These are phyloP conservation scores for Claviceps humidiphila DNA, from an alignment of 2,329 filamentous ascomycete genomes.

Conservation along the genomic window DNA sequence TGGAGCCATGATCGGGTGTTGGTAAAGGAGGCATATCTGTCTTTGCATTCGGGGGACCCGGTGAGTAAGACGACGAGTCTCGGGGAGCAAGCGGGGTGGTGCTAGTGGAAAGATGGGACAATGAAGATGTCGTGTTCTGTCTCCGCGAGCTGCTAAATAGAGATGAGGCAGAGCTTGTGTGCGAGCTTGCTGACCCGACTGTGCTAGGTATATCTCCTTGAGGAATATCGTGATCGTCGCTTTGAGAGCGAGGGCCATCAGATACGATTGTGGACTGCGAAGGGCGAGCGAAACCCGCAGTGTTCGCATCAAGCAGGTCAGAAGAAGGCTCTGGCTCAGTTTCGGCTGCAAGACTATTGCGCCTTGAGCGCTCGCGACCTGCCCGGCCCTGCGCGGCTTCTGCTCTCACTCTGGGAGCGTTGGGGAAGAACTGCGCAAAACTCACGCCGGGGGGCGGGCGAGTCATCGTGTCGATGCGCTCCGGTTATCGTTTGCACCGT, in stretches of 20 bases:
- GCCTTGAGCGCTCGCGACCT: constrained; percentile 19
- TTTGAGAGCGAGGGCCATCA: constrained; percentile 15
- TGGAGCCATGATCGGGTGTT: constrained; percentile 25
- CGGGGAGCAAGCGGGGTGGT: constrained; percentile 14
- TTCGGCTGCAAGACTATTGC: constrained; percentile 12
- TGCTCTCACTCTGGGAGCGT: constrained; percentile 53
- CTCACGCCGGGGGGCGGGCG: constrained; percentile 59
- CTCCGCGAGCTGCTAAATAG: constrained; percentile 45
- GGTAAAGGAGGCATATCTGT: constrained; percentile 41
- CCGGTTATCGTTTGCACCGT: constrained; percentile 38
- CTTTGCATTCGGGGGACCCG: constrained; percentile 35
- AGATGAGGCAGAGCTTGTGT: constrained; percentile 57
- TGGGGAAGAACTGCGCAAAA: constrained; percentile 78
- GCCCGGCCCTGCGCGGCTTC: constrained; percentile 25
- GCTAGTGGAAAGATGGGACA: constrained; percentile 29
- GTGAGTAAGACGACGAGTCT: constrained; percentile 38
- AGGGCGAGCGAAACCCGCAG: constrained; percentile 11
- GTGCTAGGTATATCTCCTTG: constrained; percentile 57
- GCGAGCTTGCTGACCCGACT: constrained; percentile 59
- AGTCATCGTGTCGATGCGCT: constrained; percentile 54
- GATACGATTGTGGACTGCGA: constrained; percentile 12
- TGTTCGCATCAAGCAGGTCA: constrained; percentile 13
- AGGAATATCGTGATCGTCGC: constrained; percentile 45
- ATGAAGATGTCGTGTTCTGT: constrained; percentile 26
- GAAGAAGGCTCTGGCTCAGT: constrained; percentile 12